Base-by-base conservation (phyloP, 176 grass and related monocot species). In the Musa troglodytarum region DNA sequence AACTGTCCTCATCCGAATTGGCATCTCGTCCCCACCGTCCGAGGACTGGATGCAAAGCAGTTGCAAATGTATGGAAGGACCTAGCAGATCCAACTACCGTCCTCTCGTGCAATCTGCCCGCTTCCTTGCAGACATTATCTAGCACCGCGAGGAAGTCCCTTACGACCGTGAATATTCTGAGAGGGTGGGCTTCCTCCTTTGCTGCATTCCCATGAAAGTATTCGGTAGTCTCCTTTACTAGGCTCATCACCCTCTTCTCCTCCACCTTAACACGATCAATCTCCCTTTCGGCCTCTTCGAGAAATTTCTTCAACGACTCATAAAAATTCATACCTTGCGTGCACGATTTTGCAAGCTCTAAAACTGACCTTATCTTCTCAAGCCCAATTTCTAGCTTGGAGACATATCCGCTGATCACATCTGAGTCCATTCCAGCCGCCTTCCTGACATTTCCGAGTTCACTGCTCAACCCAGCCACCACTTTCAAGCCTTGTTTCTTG, bases 81-180 rank as follows among this genome's bases (percentile, higher is more conserved):
- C 95, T 84, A 19, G 90, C 86, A 4, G 90, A 92, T 65, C 95
- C 88, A 9, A 89, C 23, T 49, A 89, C 70, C 0, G 84, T 92
- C 80, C 91, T 91, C 76, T 94, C 90, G 73, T 99, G 88, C 73
- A 99, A 86, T 78, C 84, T 80, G 3, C 88, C 83, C 17, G 94
- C 95, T 74, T 99, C 90, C 86, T 88, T 99, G 79, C 95, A 99
- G 1, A 99, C 95, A 65, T 91, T 85, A 84, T 99, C 95, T 62
- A 99, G 71, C 19, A 83, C 81, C 16, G 85, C 82, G 15, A 99
- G 79, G 79, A 99, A 94, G 74, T 99, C 95, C 65, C 95, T 87
- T 58, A 99, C 95, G 73, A 99, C 95, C 95, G 91, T 89, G 84
- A 99, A 99, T 73, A 99, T 99, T 76, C 95, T 88, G 66, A 99